Conservation (phyloP, 1,284 basidiomycete species). For the Lentinula novae-zelandiae region DNA sequence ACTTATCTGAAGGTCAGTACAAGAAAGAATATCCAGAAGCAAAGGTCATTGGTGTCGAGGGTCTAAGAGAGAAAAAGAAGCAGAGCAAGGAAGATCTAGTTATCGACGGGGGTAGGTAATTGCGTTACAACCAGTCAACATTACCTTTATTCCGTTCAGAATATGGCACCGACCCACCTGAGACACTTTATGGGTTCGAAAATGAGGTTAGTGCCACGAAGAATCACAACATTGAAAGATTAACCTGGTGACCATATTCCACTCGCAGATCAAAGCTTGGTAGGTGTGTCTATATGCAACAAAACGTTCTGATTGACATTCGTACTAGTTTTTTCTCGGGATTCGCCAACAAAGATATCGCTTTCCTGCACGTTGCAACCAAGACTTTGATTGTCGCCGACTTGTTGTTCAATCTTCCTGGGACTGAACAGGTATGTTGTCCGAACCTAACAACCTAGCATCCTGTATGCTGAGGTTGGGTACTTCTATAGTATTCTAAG, state of each 20-base stretch:
- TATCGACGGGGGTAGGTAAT: constrained; percentile 55
- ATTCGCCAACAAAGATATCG: constrained; percentile 84
- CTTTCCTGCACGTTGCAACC: constrained; percentile 79
- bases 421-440: constrained; percentile 72
- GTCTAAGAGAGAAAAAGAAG: constrained; percentile 27
- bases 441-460: neutral
- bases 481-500: constrained; percentile 38
- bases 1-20: constrained; percentile 47
- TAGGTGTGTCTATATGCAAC: constrained; percentile 22
- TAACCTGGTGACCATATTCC: neutral
- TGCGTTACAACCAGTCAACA: too few species aligned
- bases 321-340: constrained; percentile 73
- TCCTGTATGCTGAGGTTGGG: neutral
- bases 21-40: constrained; percentile 77
- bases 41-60: constrained; percentile 50
- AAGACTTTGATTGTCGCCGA: constrained; percentile 87
- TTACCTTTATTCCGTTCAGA: constrained; percentile 30
- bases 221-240: constrained; percentile 7
- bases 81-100: constrained; percentile 33
- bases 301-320: too few species aligned
- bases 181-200: constrained; percentile 78
- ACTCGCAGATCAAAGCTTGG: constrained; percentile 60
- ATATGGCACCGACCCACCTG: constrained; percentile 61
- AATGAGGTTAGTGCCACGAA: constrained; percentile 53
- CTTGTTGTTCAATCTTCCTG: constrained; percentile 86